phyloP scores from a whole-genome alignment of 352 stramenopile species.

The Globisporangium spinosum region DNA sequence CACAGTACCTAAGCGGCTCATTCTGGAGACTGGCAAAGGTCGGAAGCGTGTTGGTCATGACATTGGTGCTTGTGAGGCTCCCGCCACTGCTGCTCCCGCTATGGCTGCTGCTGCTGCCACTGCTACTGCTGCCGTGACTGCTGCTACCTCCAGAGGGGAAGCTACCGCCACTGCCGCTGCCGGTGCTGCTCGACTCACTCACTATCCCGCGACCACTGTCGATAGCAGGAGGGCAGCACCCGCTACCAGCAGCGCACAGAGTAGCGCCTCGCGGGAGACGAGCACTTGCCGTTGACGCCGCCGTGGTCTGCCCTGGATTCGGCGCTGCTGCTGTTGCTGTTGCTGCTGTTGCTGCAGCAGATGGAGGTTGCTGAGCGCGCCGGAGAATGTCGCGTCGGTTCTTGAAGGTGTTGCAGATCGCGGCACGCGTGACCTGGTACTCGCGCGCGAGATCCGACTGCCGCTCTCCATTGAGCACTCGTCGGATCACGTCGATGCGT shows the following conservation, averaged over 20 bases:
- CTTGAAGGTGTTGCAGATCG: constrained; percentile 67
- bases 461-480: constrained; percentile 53
- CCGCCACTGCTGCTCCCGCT: neutral
- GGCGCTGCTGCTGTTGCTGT: neutral
- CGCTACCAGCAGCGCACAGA: neutral
- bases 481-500: constrained; percentile 13
- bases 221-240: neutral
- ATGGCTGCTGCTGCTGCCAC: neutral
- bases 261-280: neutral
- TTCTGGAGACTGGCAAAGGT: constrained; percentile 1
- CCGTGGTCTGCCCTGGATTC: neutral
- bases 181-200: neutral
- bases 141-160: neutral
- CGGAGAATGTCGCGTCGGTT: constrained; percentile 46
- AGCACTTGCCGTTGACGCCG: neutral
- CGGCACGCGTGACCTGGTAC: constrained; percentile 55
- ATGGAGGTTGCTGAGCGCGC: constrained; percentile 14
- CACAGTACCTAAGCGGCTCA: neutral
- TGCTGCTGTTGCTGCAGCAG: neutral
- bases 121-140: neutral
- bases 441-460: constrained; percentile 61
- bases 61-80: neutral
- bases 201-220: neutral
- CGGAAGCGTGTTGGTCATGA: neutral
- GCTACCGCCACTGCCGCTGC: neutral